These are phyloP conservation scores for Euryodendron excelsum DNA, from an alignment of 148 eudicot genomes.

Conservation along the genomic window DNA sequence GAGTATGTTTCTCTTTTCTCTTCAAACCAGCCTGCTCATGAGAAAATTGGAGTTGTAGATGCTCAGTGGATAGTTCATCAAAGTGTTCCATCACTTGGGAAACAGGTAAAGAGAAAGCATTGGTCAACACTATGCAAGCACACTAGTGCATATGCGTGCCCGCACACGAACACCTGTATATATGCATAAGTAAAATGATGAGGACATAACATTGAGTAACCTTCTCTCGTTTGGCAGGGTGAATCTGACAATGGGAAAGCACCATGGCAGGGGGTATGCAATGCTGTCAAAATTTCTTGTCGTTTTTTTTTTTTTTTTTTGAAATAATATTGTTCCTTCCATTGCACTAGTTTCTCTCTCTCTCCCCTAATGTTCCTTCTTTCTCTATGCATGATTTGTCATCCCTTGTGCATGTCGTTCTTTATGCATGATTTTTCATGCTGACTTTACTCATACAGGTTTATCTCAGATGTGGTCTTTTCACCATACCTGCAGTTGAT, in stretches of 20 bases:
- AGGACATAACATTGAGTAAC: too few relatives aligned
- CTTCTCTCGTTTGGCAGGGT: conserved; percentile 31
- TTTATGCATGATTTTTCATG: background rate
- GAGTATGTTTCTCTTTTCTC: conserved; percentile 16
- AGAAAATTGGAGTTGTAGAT: conserved; percentile 92
- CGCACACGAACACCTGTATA: too few relatives aligned
- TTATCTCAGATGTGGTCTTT: background rate
- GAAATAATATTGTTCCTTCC: background rate
- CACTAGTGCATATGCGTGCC: background rate
- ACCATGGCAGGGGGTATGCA: conserved; percentile 53
- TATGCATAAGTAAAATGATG: background rate
- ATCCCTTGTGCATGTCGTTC: too few relatives aligned
- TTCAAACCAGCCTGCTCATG: conserved; percentile 66
- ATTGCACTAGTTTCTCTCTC: background rate
- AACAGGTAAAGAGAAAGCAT: conserved; percentile 49
- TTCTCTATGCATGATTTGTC: background rate
- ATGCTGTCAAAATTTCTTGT: background rate
- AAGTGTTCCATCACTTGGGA: conserved; percentile 67
- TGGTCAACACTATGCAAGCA: background rate
- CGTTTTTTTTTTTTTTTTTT: background rate
- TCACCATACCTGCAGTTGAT: background rate
- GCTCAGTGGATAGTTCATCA: conserved; percentile 87
- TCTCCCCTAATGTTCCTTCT: background rate
- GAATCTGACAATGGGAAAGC: conserved; percentile 31
- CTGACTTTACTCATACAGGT: background rate